These are phyloP conservation scores for Monosporascus sp. DNA, from an alignment of 2,329 filamentous ascomycete genomes.

Conservation along the genomic window DNA sequence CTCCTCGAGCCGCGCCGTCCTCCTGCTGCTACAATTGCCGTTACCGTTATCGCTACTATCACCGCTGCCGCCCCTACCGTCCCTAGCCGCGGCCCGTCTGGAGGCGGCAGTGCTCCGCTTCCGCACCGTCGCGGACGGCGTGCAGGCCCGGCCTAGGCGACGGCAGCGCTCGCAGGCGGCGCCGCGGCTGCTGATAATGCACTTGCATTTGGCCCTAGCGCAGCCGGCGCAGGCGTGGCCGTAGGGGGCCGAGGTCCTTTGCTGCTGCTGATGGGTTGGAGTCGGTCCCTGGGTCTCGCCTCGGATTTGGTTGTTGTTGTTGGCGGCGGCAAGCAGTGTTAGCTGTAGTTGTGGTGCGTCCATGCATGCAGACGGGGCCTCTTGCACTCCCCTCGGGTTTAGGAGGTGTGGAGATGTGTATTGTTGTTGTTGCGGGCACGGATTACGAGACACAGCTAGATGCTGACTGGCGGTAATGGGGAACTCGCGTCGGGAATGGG, in stretches of 20 bases:
- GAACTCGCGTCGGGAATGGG: too few species aligned
- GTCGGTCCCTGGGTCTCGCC: background rate
- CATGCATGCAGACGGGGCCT: too few species aligned
- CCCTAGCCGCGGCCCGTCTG: background rate
- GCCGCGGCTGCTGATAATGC: constrained; percentile 29
- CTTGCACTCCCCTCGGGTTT: too few species aligned
- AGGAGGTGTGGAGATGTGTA: too few species aligned
- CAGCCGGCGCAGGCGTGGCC: constrained; percentile 38
- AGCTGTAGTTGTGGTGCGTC: too few species aligned
- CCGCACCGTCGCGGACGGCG: constrained; percentile 31
- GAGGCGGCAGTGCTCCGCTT: constrained; percentile 15
- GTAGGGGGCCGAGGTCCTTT: constrained; percentile 30
- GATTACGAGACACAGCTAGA: too few species aligned
- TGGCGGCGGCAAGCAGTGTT: background rate
- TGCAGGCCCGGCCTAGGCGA: constrained; percentile 36
- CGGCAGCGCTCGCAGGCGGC: constrained; percentile 34
- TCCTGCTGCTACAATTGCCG: constrained; percentile 1
- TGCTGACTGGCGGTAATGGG: too few species aligned
- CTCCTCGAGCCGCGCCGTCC: constrained; percentile 24
- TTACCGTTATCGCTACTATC: background rate
- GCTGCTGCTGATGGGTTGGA: background rate
- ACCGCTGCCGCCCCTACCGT: background rate
- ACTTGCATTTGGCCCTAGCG: constrained; percentile 41
- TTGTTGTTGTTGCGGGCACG: too few species aligned
- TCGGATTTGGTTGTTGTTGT: background rate